phyloP scores from a whole-genome alignment of 306 rosid species.

The Cucurbita argyrosperma region DNA sequence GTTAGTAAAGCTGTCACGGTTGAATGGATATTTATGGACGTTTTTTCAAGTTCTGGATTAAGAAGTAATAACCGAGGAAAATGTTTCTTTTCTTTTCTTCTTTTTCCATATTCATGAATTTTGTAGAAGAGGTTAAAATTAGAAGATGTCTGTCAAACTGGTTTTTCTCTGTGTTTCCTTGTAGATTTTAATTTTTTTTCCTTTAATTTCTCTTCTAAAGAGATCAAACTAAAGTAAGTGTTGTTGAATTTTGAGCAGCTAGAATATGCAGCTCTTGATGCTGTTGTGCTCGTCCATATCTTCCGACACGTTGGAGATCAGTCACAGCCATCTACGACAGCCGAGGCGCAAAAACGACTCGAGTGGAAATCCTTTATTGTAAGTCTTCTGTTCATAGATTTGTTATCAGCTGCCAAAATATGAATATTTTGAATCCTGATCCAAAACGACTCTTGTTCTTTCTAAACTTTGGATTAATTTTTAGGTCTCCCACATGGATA shows the following conservation, averaged over 20 bases:
- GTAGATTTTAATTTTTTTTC: background rate
- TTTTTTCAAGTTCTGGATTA: background rate
- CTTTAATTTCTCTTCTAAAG: background rate
- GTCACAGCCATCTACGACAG: constrained; percentile 22
- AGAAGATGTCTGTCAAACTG: background rate
- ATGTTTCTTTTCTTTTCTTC: background rate
- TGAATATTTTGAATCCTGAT: background rate
- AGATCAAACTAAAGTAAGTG: constrained; percentile 2
- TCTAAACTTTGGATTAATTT: background rate
- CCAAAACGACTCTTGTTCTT: background rate
- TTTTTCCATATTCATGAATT: background rate
- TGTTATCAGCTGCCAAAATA: background rate
- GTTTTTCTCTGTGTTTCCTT: background rate
- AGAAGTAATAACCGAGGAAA: background rate
- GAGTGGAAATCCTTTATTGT: constrained; percentile 83
- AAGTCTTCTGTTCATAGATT: constrained; percentile 16
- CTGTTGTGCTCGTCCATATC: constrained; percentile 73
- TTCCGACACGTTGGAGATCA: constrained; percentile 56
- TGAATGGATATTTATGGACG: background rate
- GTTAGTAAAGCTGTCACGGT: background rate
- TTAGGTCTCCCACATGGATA: constrained; percentile 52
- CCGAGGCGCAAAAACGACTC: constrained; percentile 22
- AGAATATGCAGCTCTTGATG: constrained; percentile 94
- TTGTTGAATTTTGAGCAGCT: constrained; percentile 37
- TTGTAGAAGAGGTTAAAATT: background rate